Percentiles rank a stretch among this genome's conserved stretches.
These are phyloP conservation scores for Limnanthes douglasii DNA, from an alignment of 345 rosid genomes.

Conservation along the genomic window DNA sequence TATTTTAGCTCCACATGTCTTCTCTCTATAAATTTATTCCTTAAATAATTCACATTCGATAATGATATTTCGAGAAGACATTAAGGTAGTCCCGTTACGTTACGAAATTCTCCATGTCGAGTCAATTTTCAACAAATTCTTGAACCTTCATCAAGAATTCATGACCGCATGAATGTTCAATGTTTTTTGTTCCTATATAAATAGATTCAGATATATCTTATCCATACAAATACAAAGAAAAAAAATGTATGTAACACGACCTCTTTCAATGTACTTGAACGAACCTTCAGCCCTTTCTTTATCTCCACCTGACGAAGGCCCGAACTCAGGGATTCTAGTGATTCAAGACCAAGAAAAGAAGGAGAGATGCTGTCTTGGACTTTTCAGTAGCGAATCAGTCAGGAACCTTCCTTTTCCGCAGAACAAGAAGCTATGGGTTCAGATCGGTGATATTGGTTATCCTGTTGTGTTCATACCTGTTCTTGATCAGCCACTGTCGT, in stretches of 20 bases:
- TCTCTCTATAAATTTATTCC: too few relatives aligned
- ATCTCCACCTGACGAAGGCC: slow-evolving; percentile 40
- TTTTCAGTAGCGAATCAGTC: slow-evolving; percentile 10
- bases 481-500: slow-evolving; percentile 53
- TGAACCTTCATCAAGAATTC: too few relatives aligned
- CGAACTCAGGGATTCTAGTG: slow-evolving; percentile 40
- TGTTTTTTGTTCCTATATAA: too few relatives aligned
- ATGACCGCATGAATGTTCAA: too few relatives aligned
- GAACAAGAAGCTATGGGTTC: slow-evolving; percentile 22
- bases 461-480: slow-evolving; percentile 54
- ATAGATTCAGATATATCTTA: too few relatives aligned
- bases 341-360: slow-evolving; percentile 46
- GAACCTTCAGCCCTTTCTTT: slow-evolving; percentile 17
- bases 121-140: too few relatives aligned
- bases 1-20: too few relatives aligned
- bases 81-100: too few relatives aligned
- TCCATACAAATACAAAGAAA: too few relatives aligned
- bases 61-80: too few relatives aligned
- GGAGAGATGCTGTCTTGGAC: slow-evolving; percentile 28
- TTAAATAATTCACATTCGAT: too few relatives aligned
- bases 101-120: too few relatives aligned
- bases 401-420: slow-evolving; percentile 43
- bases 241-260: slow-evolving; percentile 20
- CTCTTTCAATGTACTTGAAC: slow-evolving; percentile 29
- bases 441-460: slow-evolving; percentile 11